Evolutionary conservation across 1,284 basidiomycete genomes (phyloP).

Genomic region (Xerocomus subilludens): DNA sequence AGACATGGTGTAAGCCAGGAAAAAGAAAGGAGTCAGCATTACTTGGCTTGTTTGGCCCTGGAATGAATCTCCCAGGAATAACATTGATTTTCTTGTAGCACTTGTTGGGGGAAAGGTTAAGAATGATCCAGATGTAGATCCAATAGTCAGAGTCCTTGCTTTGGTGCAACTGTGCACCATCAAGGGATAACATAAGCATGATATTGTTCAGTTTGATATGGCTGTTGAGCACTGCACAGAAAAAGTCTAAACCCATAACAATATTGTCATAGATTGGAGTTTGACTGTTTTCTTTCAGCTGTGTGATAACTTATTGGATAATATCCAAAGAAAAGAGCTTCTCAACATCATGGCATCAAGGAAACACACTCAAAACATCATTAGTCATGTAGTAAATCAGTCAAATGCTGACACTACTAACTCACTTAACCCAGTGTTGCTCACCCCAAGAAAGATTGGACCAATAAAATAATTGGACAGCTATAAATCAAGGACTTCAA

Average conservation of each 20-base stretch:
- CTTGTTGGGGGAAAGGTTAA: constrained; percentile 2
- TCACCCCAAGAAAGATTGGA: no score
- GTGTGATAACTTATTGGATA: no score
- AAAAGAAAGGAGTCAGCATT: constrained; percentile 19
- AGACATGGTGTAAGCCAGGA: constrained; percentile 13
- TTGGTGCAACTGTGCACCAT: not conserved
- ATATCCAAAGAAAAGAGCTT: no score
- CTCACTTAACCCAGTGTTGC: no score
- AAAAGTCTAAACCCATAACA: not conserved
- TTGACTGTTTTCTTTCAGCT: no score
- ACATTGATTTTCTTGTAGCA: constrained; percentile 25
- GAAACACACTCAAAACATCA: no score
- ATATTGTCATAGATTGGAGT: no score
- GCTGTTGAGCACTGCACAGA: not conserved
- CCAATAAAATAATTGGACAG: no score
- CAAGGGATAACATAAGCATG: not conserved
- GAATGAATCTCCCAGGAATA: constrained; percentile 14
- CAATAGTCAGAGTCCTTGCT: not conserved
- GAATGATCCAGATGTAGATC: constrained; percentile 29
- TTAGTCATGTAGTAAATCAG: no score
- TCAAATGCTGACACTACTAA: no score
- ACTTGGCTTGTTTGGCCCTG: constrained; percentile 19
- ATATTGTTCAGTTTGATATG: not conserved
- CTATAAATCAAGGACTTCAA: no score
- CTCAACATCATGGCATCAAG: no score